Evolutionary conservation across 2,329 filamentous ascomycete genomes (phyloP).

Genomic region (Arthrobotrys sinensis): DNA sequence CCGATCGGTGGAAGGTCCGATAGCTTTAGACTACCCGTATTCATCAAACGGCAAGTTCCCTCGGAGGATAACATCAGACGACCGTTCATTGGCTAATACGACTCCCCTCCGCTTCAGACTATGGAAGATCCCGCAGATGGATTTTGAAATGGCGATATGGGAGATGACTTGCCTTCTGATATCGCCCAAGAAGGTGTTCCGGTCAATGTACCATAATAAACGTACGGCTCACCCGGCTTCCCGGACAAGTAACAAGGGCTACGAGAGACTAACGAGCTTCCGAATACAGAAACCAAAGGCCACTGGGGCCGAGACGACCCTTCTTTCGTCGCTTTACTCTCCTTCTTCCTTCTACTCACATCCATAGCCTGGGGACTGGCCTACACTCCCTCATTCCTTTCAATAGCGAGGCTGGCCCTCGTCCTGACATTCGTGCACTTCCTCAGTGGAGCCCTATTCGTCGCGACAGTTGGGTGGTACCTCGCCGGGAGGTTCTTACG

Average conservation of each 20-base stretch:
- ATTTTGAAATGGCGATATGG: slow-evolving; percentile 82
- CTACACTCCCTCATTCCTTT: slow-evolving; percentile 70
- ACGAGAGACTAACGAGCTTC: slow-evolving; percentile 30
- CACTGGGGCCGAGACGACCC: slow-evolving; percentile 80
- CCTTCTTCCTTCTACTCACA: slow-evolving; percentile 75
- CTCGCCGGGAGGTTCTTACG: slow-evolving; percentile 75
- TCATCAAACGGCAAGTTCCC: slow-evolving; percentile 51
- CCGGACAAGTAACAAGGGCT: slow-evolving; percentile 2
- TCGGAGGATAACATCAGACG: slow-evolving; percentile 3
- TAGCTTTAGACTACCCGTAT: slow-evolving; percentile 52
- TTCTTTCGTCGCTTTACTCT: slow-evolving; percentile 79
- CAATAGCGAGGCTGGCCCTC: slow-evolving; percentile 70
- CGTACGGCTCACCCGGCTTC: slow-evolving; percentile 63
- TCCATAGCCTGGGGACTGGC: slow-evolving; percentile 75
- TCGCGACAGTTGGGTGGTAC: slow-evolving; percentile 77
- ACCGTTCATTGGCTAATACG: slow-evolving; percentile 25
- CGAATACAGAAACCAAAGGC: slow-evolving; percentile 75
- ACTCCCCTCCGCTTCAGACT: slow-evolving; percentile 69
- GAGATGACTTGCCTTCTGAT: slow-evolving; percentile 79
- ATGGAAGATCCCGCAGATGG: slow-evolving; percentile 82
- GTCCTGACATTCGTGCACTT: slow-evolving; percentile 74
- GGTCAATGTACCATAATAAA: slow-evolving; percentile 80
- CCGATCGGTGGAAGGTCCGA: slow-evolving; percentile 58
- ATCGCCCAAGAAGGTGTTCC: slow-evolving; percentile 79
- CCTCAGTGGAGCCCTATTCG: slow-evolving; percentile 73